Percentiles rank a stretch among this genome's conserved stretches.
Conservation (phyloP, 1,284 basidiomycete genomes). For the Vanrija humicola region DNA sequence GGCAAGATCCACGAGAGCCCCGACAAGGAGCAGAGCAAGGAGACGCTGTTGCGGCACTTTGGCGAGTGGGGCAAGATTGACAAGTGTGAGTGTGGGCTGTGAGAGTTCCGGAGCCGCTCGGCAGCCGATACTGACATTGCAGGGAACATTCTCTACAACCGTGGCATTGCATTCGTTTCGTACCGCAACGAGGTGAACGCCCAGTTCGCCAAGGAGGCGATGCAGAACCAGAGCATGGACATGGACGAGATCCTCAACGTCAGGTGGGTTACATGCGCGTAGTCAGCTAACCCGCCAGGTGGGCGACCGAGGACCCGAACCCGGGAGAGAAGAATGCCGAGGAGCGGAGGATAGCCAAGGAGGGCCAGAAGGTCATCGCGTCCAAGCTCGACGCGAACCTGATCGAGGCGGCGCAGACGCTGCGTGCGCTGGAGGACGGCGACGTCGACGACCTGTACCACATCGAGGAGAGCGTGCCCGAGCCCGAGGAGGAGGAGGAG, state of each 20-base stretch:
- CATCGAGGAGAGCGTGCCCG: slow-evolving; percentile 30
- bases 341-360: slow-evolving; percentile 70
- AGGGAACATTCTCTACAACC: slow-evolving; percentile 89
- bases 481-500: slow-evolving; percentile 27
- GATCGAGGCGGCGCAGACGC: slow-evolving; percentile 75
- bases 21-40: slow-evolving; percentile 79
- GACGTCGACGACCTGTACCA: slow-evolving; percentile 46
- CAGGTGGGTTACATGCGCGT: slow-evolving; percentile 51
- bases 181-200: slow-evolving; percentile 82
- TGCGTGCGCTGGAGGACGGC: slow-evolving; percentile 74
- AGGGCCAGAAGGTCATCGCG: slow-evolving; percentile 75
- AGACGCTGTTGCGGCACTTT: slow-evolving; percentile 85
- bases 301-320: slow-evolving; percentile 96
- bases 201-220: slow-evolving; percentile 97
- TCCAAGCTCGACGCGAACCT: slow-evolving; percentile 67
- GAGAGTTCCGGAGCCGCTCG: background rate
- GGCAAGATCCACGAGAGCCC: slow-evolving; percentile 90
- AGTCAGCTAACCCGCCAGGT: slow-evolving; percentile 44
- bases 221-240: slow-evolving; percentile 97
- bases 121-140: slow-evolving; percentile 5
- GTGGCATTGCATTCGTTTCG: slow-evolving; percentile 95
- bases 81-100: slow-evolving; percentile 60
- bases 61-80: slow-evolving; percentile 97
- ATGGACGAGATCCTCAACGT: slow-evolving; percentile 98
- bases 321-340: slow-evolving; percentile 80